phyloP scores from a whole-genome alignment of 2,329 filamentous ascomycete genomes.

The Claviceps paspali region DNA sequence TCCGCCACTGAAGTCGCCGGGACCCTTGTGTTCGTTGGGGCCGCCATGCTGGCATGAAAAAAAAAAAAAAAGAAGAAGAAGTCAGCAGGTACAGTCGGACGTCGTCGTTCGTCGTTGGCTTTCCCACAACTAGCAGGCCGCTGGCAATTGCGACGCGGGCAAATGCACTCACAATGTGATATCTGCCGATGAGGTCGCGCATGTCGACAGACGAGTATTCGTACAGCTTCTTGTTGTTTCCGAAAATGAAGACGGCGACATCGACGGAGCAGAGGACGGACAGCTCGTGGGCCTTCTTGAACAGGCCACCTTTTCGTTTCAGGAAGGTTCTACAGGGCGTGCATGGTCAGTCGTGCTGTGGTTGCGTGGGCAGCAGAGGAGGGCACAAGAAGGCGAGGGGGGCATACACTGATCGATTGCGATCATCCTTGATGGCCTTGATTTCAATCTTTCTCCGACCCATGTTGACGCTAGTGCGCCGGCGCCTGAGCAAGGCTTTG shows the following conservation, averaged over 20 bases:
- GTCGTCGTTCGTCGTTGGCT: no score
- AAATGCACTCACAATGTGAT: conserved; percentile 86
- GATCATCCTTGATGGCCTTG: conserved; percentile 97
- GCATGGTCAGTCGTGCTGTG: neutral
- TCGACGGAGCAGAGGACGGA: conserved; percentile 97
- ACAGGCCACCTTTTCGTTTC: conserved; percentile 95
- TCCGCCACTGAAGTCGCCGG: conserved; percentile 76
- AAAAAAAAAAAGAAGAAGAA: neutral
- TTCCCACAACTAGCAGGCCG: no score
- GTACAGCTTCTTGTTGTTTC: conserved; percentile 97
- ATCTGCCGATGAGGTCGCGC: conserved; percentile 73
- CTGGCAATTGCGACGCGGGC: no score
- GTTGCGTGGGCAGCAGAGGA: neutral
- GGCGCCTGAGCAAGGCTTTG: conserved; percentile 5
- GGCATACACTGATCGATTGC: conserved; percentile 90
- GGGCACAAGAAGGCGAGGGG: neutral
- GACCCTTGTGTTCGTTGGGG: conserved; percentile 92
- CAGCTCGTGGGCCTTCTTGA: conserved; percentile 98
- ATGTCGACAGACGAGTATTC: conserved; percentile 94
- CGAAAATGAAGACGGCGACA: conserved; percentile 96
- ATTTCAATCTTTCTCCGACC: conserved; percentile 99
- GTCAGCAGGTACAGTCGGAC: neutral
- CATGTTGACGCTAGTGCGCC: conserved; percentile 38
- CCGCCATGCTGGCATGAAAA: conserved; percentile 59
- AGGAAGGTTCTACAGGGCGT: conserved; percentile 62